Base-by-base conservation (phyloP, 352 stramenopile species). In the Globisporangium heterothallicum region DNA sequence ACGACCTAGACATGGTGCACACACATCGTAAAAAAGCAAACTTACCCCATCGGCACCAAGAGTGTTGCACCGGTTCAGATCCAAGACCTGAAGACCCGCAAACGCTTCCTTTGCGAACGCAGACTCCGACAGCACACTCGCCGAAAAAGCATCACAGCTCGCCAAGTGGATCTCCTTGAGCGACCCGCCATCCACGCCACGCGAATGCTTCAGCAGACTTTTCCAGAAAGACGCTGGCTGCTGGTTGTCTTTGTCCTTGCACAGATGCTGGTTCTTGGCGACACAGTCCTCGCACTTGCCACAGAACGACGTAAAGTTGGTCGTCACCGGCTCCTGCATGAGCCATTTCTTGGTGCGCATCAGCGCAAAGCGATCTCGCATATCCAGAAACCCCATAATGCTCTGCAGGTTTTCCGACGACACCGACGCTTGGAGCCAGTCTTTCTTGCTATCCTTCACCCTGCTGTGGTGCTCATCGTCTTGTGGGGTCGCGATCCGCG, bases 361-460 rank as follows among this genome's bases (percentile, higher is more conserved):
- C 53, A 92, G 62, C 35, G 70, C 63, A n/a, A 86, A 72, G 41
- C 79, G 70, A 49, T 92, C 81, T 36, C 47, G 34, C 27, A 86
- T 64, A 12, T 49, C 42, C 38, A 94, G 58, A 46, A 79, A 89
- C 18, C 65, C 62, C 40, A 92, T 54, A 16, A 92, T 59, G 10
- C 70, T 70, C 51, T 83, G 72, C 25, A 92, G 53, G 55, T 32
- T 77, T 52, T 89, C 69, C 19, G 57, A 53, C n/a, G 58, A 68
- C 13, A 77, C 21, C 16, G 43, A 42, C 29, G 48, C 34, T 22
- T 47, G 32, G 30, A 63, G 35, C 48, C 35, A 53, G 38, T 57
- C 42, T 1, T 22, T 48, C 52, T 29, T 14, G n/a, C n/a, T n/a
- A n/a, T n/a, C n/a, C n/a, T n/a, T n/a, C n/a, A n/a, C n/a, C n/a